A percentile compares a stretch with the other conserved stretches of the same genome.
Conservation (phyloP, 1,284 basidiomycete species). For the Ceratorhiza oryzae-sativae region DNA sequence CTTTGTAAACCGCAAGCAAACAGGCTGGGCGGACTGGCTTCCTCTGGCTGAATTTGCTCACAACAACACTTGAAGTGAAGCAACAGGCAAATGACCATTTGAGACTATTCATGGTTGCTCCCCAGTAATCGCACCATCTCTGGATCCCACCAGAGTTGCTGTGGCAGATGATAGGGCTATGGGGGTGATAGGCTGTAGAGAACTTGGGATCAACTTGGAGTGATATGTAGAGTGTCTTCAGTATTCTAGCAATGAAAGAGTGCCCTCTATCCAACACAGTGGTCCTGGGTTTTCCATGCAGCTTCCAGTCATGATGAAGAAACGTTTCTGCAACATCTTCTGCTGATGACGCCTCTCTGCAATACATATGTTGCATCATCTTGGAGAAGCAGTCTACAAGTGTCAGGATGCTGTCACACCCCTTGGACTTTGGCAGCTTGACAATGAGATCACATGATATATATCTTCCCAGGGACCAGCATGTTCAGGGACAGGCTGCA, state of each 20-base stretch:
- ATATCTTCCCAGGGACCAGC: slow-evolving; percentile 42
- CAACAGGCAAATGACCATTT: too few species aligned
- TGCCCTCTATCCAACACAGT: slow-evolving; percentile 23
- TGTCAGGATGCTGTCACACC: slow-evolving; percentile 44
- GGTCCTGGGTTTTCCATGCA: slow-evolving; percentile 19
- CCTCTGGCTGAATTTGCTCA: too few species aligned
- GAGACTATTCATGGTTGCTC: too few species aligned
- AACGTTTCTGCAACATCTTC: slow-evolving; percentile 24
- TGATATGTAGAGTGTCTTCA: slow-evolving; percentile 39
- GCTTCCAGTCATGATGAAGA: slow-evolving; percentile 24
- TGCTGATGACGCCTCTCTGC: neutral
- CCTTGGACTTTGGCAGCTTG: slow-evolving; percentile 41
- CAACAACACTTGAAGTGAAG: too few species aligned
- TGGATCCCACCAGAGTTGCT: too few species aligned
- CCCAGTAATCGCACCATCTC: too few species aligned
- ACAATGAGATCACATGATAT: slow-evolving; percentile 42
- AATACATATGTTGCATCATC: slow-evolving; percentile 43
- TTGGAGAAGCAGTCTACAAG: slow-evolving; percentile 45
- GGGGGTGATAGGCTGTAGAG: slow-evolving; percentile 49
- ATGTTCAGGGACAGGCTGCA: slow-evolving; percentile 43
- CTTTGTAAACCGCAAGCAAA: too few species aligned
- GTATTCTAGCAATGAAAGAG: slow-evolving; percentile 43
- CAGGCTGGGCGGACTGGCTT: too few species aligned
- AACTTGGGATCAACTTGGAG: slow-evolving; percentile 42
- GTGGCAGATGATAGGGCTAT: too few species aligned